Conservation (phyloP, 805 yeast genomes). For the Candida ascalaphidarum region DNA sequence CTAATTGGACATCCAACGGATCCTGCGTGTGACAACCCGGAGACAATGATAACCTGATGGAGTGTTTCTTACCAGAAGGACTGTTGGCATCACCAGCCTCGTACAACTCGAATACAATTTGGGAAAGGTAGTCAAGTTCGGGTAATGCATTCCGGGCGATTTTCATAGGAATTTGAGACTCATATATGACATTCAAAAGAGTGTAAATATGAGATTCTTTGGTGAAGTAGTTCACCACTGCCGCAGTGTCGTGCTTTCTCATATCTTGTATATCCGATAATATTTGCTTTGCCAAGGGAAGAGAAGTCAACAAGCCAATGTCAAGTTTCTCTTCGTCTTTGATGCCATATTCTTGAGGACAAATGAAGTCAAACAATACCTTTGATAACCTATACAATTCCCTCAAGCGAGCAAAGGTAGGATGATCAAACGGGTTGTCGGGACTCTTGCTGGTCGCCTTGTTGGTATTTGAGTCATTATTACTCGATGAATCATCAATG, state of each 20-base stretch:
- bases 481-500: slow-evolving; percentile 9
- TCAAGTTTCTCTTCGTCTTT: slow-evolving; percentile 92
- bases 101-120: slow-evolving; percentile 86
- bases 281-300: slow-evolving; percentile 88
- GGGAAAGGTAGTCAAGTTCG: slow-evolving; percentile 91
- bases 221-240: slow-evolving; percentile 84
- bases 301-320: slow-evolving; percentile 87
- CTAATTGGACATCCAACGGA: slow-evolving; percentile 93
- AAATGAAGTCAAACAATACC: slow-evolving; percentile 90
- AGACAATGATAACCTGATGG: slow-evolving; percentile 83
- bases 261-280: slow-evolving; percentile 72
- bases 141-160: slow-evolving; percentile 93
- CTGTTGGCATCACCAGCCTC: slow-evolving; percentile 61
- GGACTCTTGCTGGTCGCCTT: slow-evolving; percentile 4
- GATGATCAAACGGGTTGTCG: slow-evolving; percentile 58
- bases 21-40: slow-evolving; percentile 99
- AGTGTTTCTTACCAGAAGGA: slow-evolving; percentile 69
- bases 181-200: slow-evolving; percentile 80
- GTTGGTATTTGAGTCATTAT: slow-evolving; percentile 9
- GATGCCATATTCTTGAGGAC: slow-evolving; percentile 98
- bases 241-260: slow-evolving; percentile 72
- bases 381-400: slow-evolving; percentile 87
- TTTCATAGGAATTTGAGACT: slow-evolving; percentile 89
- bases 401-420: slow-evolving; percentile 69
- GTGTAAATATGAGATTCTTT: slow-evolving; percentile 97